Base-by-base conservation (phyloP, 208 protist species). In the Novymonas esmeraldas region DNA sequence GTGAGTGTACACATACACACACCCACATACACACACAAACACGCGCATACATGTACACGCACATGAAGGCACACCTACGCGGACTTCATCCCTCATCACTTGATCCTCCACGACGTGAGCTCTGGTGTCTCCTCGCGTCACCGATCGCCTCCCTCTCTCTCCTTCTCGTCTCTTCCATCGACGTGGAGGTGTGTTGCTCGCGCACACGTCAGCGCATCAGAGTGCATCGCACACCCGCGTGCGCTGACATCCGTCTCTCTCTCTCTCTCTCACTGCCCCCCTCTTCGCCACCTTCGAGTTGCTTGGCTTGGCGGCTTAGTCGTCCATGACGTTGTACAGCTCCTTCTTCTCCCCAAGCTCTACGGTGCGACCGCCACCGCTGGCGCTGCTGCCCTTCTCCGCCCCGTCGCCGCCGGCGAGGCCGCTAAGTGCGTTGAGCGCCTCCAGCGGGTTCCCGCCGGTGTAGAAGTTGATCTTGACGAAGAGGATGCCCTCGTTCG, bases 361-460 rank as follows among this genome's bases (percentile, higher is more conserved):
- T 2, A 85, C 78, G 22, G 57, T 79, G 20, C 63, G 57, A 24
- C 14, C 31, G 6, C 10, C 24, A 24, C 14, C 31, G 6, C 10
- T 24, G 18, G 16, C 57, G 22, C 18, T 33, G 36, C 26, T 33
- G 29, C 26, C 20, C 20, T 39, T 33, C 38, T 7, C 2, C 9
- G 13, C 26, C 0, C 10, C 42, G 6, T 28, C 58, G 34, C 45
- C 28, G 38, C 6, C 38, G 24, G 34, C 48, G 6, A 2, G 22
- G 7, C 28, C 46, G 66, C 48, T 74, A 26, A 78, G 42, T 14
- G 46, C 28, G 73, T 85, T 85, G n/a, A 92, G 63, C 28, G 70
- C 60, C 36, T 93, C 76, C 5, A 93, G 69, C 31, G 87, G 90
- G 66, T 93, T 93, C 7, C 70, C 71, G 22, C 70, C 51, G 24